Evolutionary conservation across 805 yeast genomes (phyloP).

Genomic region (Saccharomycopsis malanga): DNA sequence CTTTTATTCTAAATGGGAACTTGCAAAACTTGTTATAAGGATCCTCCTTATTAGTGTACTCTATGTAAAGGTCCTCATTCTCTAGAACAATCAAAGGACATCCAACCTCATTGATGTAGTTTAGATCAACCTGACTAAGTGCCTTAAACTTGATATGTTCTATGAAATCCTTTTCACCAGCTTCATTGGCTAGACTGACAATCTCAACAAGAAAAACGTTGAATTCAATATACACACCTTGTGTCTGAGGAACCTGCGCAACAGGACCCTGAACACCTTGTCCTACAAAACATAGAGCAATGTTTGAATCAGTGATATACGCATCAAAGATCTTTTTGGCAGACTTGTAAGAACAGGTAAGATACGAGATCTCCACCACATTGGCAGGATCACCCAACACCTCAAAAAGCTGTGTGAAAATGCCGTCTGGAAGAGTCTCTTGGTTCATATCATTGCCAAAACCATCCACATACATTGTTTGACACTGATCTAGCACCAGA

Average conservation of each 20-base stretch:
- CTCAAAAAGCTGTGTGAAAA: not conserved
- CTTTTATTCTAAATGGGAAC: constrained; percentile 6
- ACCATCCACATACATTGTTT: constrained; percentile 16
- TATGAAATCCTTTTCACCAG: not conserved
- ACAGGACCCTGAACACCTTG: not conserved
- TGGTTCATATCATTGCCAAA: constrained; percentile 12
- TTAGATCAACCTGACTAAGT: not conserved
- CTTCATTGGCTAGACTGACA: constrained; percentile 1
- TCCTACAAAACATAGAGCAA: constrained; percentile 9
- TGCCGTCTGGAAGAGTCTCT: constrained; percentile 13
- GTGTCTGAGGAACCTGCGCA: not conserved
- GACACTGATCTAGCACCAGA: no score
- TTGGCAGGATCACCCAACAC: constrained; percentile 13
- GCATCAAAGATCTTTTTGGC: constrained; percentile 17
- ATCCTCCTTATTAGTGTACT: not conserved
- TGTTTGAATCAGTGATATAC: constrained; percentile 12
- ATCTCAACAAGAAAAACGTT: constrained; percentile 7
- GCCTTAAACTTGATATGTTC: constrained; percentile 11
- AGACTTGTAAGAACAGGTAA: constrained; percentile 8
- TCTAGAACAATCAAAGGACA: constrained; percentile 13
- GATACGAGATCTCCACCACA: constrained; percentile 3
- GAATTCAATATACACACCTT: constrained; percentile 1
- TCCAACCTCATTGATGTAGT: constrained; percentile 4
- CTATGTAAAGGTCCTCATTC: constrained; percentile 2
- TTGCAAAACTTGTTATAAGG: not conserved